These are phyloP conservation scores for Pisolithus orientalis DNA, from an alignment of 768 basidiomycete genomes.

Conservation along the genomic window DNA sequence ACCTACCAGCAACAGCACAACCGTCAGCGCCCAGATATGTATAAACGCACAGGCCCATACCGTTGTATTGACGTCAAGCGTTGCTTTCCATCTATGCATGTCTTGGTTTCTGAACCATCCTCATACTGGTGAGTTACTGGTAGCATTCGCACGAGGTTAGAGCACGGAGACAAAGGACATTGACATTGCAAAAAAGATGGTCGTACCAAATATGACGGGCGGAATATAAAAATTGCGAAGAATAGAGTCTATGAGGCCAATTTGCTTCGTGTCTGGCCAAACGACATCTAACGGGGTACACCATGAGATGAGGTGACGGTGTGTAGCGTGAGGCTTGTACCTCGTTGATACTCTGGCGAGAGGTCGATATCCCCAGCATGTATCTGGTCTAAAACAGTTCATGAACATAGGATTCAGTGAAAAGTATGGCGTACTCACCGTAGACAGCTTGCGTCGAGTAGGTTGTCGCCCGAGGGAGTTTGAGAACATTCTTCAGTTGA, in stretches of 20 bases:
- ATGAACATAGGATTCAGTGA: not conserved
- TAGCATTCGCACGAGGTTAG: slow-evolving; percentile 2
- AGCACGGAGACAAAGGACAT: not conserved
- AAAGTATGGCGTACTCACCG: slow-evolving; percentile 29
- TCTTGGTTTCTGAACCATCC: slow-evolving; percentile 61
- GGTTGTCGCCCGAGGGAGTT: slow-evolving; percentile 52
- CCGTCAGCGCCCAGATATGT: not conserved
- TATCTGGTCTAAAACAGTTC: slow-evolving; percentile 49
- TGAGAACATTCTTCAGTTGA: slow-evolving; percentile 40
- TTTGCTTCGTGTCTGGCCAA: slow-evolving; percentile 73
- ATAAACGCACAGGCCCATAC: slow-evolving; percentile 31
- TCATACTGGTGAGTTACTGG: slow-evolving; percentile 45
- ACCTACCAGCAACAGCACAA: slow-evolving; percentile 30
- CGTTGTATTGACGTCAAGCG: slow-evolving; percentile 66
- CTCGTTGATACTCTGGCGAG: slow-evolving; percentile 76
- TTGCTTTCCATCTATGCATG: slow-evolving; percentile 80
- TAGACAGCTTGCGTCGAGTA: slow-evolving; percentile 59
- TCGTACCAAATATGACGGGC: slow-evolving; percentile 68
- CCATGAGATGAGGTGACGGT: not conserved
- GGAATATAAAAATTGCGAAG: slow-evolving; percentile 78
- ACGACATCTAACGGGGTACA: slow-evolving; percentile 52
- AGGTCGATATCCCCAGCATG: slow-evolving; percentile 57
- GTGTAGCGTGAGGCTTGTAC: slow-evolving; percentile 25
- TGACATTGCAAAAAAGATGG: no score
- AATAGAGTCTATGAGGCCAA: slow-evolving; percentile 70